Evolutionary conservation across 129 eudicot genomes (phyloP).

Genomic region (Scalesia atractyloides): DNA sequence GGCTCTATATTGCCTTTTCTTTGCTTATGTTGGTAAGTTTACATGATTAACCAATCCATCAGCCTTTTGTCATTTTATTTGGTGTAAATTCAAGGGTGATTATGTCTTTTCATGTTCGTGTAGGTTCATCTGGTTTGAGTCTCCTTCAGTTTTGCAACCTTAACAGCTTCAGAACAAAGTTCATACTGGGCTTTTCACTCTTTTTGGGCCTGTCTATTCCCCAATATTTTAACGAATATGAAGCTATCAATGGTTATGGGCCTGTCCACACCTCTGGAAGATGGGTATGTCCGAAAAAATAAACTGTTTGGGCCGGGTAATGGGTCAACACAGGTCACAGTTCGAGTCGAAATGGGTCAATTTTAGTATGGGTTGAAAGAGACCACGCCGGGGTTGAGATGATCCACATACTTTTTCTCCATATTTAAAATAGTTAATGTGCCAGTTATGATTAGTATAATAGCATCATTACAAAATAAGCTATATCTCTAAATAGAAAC

Average conservation of each 20-base stretch:
- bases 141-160: slow-evolving; percentile 81
- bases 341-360: background rate
- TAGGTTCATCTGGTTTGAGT: slow-evolving; percentile 71
- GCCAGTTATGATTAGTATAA: background rate
- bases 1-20: slow-evolving; percentile 61
- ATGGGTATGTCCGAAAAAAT: slow-evolving; percentile 53
- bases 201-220: slow-evolving; percentile 69
- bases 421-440: background rate
- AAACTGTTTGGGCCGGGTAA: background rate
- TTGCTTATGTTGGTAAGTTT: slow-evolving; percentile 57
- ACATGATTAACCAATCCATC: background rate
- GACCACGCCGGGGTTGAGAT: background rate
- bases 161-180: slow-evolving; percentile 73
- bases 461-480: background rate
- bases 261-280: slow-evolving; percentile 72
- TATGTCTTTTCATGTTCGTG: slow-evolving; percentile 22
- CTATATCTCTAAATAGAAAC: background rate
- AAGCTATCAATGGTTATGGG: slow-evolving; percentile 58
- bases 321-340: background rate
- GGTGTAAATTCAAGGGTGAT: background rate
- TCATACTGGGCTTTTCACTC: slow-evolving; percentile 65
- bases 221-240: slow-evolving; percentile 72
- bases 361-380: background rate
- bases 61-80: background rate
- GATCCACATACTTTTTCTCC: background rate